These are phyloP conservation scores for Manihot esculenta DNA, from an alignment of 441 rosid genomes.

Conservation along the genomic window DNA sequence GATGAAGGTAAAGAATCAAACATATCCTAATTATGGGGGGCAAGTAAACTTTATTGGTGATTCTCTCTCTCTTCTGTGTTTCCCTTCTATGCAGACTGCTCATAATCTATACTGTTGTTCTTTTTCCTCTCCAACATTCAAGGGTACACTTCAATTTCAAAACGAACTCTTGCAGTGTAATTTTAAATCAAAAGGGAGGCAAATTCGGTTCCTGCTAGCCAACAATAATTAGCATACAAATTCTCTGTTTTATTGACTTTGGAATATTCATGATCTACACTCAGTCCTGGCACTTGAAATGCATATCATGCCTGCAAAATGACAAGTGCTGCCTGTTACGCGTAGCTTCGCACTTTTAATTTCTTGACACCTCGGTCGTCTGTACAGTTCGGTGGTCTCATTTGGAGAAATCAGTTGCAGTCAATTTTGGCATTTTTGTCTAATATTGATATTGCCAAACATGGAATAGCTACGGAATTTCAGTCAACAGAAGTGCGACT, in stretches of 20 bases:
- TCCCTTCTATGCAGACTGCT: neutral
- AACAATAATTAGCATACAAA: neutral
- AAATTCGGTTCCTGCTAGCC: neutral
- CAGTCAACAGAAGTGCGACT: neutral
- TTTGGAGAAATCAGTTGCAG: neutral
- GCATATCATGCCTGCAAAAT: neutral
- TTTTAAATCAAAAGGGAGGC: neutral
- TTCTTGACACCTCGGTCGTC: no score
- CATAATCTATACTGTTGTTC: no score
- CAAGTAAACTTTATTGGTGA: slow-evolving; percentile 52
- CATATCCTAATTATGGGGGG: slow-evolving; percentile 46
- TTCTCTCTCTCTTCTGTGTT: neutral
- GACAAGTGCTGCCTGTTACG: neutral
- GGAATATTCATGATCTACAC: neutral
- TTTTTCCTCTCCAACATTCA: no score
- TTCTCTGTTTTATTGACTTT: neutral
- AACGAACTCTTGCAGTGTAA: neutral
- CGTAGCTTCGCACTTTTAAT: no score
- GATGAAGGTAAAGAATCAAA: slow-evolving; percentile 56
- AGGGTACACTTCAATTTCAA: neutral
- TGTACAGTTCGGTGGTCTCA: no score
- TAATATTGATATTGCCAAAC: neutral
- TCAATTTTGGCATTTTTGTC: neutral
- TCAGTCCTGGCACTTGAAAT: neutral
- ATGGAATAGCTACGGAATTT: neutral